phyloP scores from a whole-genome alignment of 495 filamentous ascomycete species.

The Podospora comata region DNA sequence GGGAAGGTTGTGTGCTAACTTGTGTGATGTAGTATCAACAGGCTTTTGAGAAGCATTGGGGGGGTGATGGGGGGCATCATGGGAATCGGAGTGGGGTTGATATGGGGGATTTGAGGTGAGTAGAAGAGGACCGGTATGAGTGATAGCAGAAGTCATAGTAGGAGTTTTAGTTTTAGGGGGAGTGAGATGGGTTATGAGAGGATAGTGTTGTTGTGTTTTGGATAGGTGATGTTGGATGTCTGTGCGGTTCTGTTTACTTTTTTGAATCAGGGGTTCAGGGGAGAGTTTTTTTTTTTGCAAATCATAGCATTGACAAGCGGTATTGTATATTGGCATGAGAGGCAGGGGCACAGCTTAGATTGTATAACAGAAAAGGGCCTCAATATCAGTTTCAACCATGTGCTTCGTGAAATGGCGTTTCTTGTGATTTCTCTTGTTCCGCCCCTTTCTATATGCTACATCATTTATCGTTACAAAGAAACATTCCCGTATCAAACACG shows the following conservation, averaged over 20 bases:
- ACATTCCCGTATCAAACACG: too few species aligned
- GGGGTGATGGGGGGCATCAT: background rate
- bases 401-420: background rate
- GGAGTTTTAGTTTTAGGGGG: background rate
- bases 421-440: background rate
- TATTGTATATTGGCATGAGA: background rate
- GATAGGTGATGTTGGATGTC: background rate
- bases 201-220: background rate
- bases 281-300: background rate
- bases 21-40: background rate
- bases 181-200: background rate
- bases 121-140: background rate
- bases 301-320: slow-evolving; percentile 1
- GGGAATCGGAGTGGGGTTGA: background rate
- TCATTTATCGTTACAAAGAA: background rate
- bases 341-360: background rate
- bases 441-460: background rate
- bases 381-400: too few species aligned
- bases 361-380: background rate
- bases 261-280: background rate
- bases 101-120: background rate
- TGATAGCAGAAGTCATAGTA: background rate
- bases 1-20: background rate
- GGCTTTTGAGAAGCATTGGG: background rate
- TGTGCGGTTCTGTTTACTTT: background rate